A percentile compares a stretch with the other conserved stretches of the same genome.
Conservation (phyloP, 2,329 filamentous ascomycete genomes). For the Aspergillus brunneoviolaceus region DNA sequence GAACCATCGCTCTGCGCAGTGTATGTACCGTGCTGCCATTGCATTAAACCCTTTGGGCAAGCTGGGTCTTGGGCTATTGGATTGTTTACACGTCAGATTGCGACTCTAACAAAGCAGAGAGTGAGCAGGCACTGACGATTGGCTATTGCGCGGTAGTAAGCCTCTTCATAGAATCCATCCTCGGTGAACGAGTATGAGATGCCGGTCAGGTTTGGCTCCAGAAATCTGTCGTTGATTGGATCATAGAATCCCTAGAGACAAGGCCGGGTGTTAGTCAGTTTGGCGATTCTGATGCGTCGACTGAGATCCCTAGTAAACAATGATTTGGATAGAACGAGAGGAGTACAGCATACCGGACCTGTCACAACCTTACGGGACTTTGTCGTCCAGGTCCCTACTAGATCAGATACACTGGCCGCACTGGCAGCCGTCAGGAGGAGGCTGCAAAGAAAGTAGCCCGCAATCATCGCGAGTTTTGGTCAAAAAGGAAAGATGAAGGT, state of each 20-base stretch:
- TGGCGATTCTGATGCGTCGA: background rate
- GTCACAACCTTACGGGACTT: constrained; percentile 69
- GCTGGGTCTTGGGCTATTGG: constrained; percentile 55
- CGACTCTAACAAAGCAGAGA: background rate
- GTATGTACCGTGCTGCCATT: constrained; percentile 71
- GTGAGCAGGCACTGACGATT: constrained; percentile 57
- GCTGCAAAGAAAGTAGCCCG: constrained; percentile 31
- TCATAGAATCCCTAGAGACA: constrained; percentile 64
- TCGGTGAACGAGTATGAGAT: constrained; percentile 73
- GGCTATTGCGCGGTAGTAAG: constrained; percentile 67
- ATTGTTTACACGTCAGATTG: constrained; percentile 14
- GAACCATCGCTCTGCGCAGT: constrained; percentile 57
- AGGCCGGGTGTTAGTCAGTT: constrained; percentile 6
- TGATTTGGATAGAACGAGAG: background rate
- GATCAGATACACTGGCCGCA: constrained; percentile 47
- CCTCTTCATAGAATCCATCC: constrained; percentile 67
- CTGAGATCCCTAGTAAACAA: constrained; percentile 2
- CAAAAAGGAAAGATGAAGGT: constrained; percentile 1
- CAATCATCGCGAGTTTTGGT: constrained; percentile 27
- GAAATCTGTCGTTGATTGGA: constrained; percentile 62
- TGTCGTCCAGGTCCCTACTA: constrained; percentile 71
- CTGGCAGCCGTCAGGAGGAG: constrained; percentile 40
- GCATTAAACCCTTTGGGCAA: constrained; percentile 66
- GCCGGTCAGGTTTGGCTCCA: constrained; percentile 65
- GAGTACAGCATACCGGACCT: constrained; percentile 57